Conservation (phyloP, 345 rosid genomes). For the Hevea brasiliensis region DNA sequence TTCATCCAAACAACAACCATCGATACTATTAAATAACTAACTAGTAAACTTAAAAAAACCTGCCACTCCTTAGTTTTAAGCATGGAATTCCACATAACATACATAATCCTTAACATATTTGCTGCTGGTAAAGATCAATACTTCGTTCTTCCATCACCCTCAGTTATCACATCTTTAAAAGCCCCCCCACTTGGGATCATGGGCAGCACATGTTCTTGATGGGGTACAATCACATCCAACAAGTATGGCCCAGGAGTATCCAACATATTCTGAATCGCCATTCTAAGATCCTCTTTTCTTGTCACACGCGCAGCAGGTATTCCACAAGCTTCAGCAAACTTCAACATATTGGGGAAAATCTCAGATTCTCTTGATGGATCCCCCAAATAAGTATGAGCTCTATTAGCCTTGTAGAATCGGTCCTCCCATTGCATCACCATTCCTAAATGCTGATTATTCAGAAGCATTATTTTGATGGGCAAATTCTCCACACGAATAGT, state of each 20-base stretch:
- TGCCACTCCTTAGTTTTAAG: background rate
- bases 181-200: slow-evolving; percentile 98
- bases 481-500: slow-evolving; percentile 82
- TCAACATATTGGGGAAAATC: slow-evolving; percentile 81
- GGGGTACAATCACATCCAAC: slow-evolving; percentile 91
- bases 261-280: slow-evolving; percentile 79
- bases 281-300: slow-evolving; percentile 57
- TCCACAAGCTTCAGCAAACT: slow-evolving; percentile 83
- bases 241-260: slow-evolving; percentile 90
- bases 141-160: slow-evolving; percentile 82
- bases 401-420: slow-evolving; percentile 84
- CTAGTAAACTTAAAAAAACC: background rate
- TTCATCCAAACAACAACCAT: slow-evolving; percentile 1
- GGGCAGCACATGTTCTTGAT: slow-evolving; percentile 94
- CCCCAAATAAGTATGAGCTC: slow-evolving; percentile 89
- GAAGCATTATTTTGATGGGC: slow-evolving; percentile 70
- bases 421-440: slow-evolving; percentile 99
- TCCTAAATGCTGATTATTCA: slow-evolving; percentile 95
- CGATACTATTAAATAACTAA: background rate
- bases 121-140: slow-evolving; percentile 11
- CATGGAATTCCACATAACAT: slow-evolving; percentile 1
- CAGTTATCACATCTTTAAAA: slow-evolving; percentile 78
- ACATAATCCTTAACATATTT: background rate
- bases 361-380: slow-evolving; percentile 68
- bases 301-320: slow-evolving; percentile 84